Conservation (phyloP, 805 yeast species). For the Candida wancherniae region DNA sequence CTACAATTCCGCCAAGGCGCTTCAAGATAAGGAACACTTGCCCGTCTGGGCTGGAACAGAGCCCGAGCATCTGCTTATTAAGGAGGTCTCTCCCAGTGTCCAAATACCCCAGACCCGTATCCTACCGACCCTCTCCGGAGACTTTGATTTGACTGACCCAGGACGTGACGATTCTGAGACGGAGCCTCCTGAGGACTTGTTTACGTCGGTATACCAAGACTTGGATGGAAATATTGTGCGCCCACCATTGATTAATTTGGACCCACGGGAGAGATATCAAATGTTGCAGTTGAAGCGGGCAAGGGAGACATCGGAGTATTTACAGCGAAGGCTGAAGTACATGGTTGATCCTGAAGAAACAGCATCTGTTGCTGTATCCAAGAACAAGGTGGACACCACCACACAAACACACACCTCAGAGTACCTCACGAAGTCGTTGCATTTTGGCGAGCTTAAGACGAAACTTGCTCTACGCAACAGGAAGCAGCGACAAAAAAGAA, state of each 20-base stretch:
- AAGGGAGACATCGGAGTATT: constrained; percentile 31
- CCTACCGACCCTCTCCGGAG: constrained; percentile 14
- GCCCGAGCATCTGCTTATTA: constrained; percentile 5
- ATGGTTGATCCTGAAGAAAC: constrained; percentile 41
- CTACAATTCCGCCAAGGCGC: constrained; percentile 6
- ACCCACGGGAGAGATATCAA: constrained; percentile 40
- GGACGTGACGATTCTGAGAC: not conserved
- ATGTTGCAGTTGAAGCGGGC: constrained; percentile 36
- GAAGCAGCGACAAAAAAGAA: constrained; percentile 14
- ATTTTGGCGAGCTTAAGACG: constrained; percentile 20
- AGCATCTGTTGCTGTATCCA: constrained; percentile 13
- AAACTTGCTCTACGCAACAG: constrained; percentile 12
- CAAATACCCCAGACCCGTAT: constrained; percentile 12
- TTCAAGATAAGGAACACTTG: constrained; percentile 3
- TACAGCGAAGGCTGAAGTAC: constrained; percentile 32
- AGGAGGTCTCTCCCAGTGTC: constrained; percentile 15
- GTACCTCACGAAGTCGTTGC: constrained; percentile 25
- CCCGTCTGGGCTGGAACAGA: constrained; percentile 5
- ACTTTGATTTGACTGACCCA: constrained; percentile 5
- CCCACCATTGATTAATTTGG: constrained; percentile 42
- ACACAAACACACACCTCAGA: constrained; percentile 38
- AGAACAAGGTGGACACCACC: constrained; percentile 34
- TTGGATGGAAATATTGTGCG: constrained; percentile 39
- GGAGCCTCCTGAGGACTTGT: not conserved
- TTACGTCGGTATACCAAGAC: no score